Evolutionary conservation across 148 eudicot species (phyloP).

Genomic region (Bassia scoparia): DNA sequence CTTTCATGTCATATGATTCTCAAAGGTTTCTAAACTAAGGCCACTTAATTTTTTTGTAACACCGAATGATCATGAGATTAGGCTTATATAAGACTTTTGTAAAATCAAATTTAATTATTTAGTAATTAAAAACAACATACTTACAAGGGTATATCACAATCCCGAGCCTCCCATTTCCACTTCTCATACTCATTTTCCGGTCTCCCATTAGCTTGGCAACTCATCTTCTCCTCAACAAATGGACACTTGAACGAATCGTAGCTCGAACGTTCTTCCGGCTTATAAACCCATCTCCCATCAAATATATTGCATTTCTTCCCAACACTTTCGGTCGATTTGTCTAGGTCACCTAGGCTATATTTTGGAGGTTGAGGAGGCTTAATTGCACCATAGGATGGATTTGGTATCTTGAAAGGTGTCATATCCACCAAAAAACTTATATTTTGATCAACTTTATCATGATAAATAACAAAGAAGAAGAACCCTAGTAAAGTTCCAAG

Average conservation of each 20-base stretch:
- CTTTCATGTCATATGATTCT: too few relatives aligned
- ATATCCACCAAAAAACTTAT: background rate
- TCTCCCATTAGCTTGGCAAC: background rate
- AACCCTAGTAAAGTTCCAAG: background rate
- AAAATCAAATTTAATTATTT: too few relatives aligned
- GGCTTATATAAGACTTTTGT: too few relatives aligned
- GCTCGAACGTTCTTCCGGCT: background rate
- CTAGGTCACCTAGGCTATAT: background rate
- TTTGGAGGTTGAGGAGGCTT: background rate
- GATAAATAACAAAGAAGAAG: background rate
- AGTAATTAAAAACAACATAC: background rate
- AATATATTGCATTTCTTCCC: background rate
- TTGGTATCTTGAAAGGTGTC: background rate
- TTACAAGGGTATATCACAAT: background rate
- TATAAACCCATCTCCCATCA: background rate
- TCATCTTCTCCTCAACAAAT: background rate
- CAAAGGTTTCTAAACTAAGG: too few relatives aligned
- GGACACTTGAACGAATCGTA: background rate
- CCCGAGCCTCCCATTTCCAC: background rate
- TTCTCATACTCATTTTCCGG: constrained; percentile 3
- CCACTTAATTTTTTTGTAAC: too few relatives aligned
- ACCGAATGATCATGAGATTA: too few relatives aligned
- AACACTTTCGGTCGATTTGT: too few relatives aligned
- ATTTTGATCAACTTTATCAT: background rate
- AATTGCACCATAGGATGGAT: background rate